Percentiles rank a stretch among this genome's conserved stretches.
Evolutionary conservation across 2,329 filamentous ascomycete genomes (phyloP).

Genomic region (Penicillium corylophilum): DNA sequence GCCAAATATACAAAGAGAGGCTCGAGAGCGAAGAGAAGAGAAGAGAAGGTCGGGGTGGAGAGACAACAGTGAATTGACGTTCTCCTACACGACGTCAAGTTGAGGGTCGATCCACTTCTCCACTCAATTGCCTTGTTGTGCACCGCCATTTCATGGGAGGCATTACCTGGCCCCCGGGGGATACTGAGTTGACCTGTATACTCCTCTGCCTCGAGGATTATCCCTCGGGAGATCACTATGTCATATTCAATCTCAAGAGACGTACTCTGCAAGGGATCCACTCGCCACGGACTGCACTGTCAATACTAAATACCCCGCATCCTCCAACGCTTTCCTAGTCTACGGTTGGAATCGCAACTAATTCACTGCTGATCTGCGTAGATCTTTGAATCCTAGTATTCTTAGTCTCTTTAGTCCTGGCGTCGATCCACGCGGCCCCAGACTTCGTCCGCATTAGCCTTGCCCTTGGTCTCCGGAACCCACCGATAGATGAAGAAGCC

Average conservation of each 20-base stretch:
- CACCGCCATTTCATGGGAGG: neutral
- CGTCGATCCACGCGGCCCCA: slow-evolving; percentile 64
- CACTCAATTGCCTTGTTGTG: neutral
- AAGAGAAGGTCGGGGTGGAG: neutral
- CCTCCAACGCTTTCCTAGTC: neutral
- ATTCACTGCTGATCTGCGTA: neutral
- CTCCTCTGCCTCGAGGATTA: neutral
- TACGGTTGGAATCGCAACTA: slow-evolving; percentile 1
- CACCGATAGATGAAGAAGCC: slow-evolving; percentile 69
- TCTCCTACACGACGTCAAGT: slow-evolving; percentile 1
- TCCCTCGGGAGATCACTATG: neutral
- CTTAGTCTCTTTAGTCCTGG: slow-evolving; percentile 36
- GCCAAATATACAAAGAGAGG: neutral
- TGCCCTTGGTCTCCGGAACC: slow-evolving; percentile 87
- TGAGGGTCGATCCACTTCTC: neutral
- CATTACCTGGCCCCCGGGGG: no score
- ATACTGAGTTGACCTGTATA: neutral
- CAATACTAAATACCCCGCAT: slow-evolving; percentile 1
- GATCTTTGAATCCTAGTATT: neutral
- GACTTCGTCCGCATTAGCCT: slow-evolving; percentile 81
- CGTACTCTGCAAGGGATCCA: neutral
- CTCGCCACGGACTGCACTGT: neutral
- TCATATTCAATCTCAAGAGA: neutral
- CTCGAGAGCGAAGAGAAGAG: neutral
- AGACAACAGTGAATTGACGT: neutral